These are phyloP conservation scores for Coemansia brasiliensis DNA, from an alignment of 192 early-diverging fungal species.

Conservation along the genomic window DNA sequence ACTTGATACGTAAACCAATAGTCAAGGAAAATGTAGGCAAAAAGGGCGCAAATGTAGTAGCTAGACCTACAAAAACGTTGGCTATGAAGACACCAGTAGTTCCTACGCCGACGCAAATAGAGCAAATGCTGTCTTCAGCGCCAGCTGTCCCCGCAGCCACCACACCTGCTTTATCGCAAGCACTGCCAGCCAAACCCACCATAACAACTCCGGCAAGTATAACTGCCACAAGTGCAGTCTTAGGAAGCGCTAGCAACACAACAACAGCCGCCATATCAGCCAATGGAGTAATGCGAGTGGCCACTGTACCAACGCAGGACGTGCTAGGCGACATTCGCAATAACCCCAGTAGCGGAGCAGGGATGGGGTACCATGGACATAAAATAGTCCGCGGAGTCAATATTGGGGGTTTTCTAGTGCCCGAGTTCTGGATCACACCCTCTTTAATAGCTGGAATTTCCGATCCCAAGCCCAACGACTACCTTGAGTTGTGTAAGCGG, in stretches of 20 bases:
- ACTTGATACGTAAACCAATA: background rate
- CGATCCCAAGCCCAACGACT: slow-evolving; percentile 51
- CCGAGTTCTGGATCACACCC: slow-evolving; percentile 64
- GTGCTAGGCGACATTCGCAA: slow-evolving; percentile 29
- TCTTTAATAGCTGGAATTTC: slow-evolving; percentile 44
- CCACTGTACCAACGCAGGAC: slow-evolving; percentile 18
- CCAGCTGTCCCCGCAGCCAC: background rate
- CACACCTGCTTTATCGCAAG: background rate
- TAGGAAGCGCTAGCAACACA: background rate
- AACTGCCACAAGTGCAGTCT: background rate
- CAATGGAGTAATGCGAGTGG: slow-evolving; percentile 16
- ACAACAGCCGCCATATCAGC: background rate
- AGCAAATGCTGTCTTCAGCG: background rate
- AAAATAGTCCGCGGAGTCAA: slow-evolving; percentile 58
- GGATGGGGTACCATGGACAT: slow-evolving; percentile 48
- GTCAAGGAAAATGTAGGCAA: background rate
- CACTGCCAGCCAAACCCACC: background rate
- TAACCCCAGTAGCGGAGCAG: slow-evolving; percentile 26
- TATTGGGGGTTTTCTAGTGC: slow-evolving; percentile 61
- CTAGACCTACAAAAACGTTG: background rate
- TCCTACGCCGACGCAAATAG: background rate
- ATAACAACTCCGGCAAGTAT: background rate
- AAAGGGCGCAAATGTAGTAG: background rate
- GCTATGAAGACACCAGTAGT: background rate
- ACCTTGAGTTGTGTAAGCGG: slow-evolving; percentile 51